Base-by-base conservation (phyloP, 768 basidiomycete genomes). In the Pisolithus albus region DNA sequence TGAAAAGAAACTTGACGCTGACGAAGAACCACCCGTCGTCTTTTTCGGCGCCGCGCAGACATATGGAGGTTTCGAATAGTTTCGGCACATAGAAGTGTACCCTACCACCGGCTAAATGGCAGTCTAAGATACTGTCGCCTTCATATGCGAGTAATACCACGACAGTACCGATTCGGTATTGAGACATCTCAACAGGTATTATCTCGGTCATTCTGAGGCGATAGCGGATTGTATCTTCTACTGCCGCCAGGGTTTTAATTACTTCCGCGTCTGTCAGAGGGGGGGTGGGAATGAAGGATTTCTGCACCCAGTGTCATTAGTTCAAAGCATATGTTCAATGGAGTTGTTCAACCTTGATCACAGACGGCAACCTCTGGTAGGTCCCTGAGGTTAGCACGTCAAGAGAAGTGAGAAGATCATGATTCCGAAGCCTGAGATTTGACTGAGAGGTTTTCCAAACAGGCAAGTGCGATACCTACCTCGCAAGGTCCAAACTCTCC, bases 371-470 rank as follows among this genome's bases (percentile, higher is more conserved):
- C 24, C 91, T 76, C 37, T 82, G 74, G 63, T 97, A 98, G 15
- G 88, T 84, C 0, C 93, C 94, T 11, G 83, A 84, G 1, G 88
- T 88, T 30, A 96, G 75, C 50, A 97, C 88, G 58, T 93, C 88
- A 36, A 97, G 71, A 21, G 94, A 94, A 1, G 92, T 95, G 4
- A 93, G 76, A 21, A 97, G 73, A 67, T 98, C 95, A 54, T 94
- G 92, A 69, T 97, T 97, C 51, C 94, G 84, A 18, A 92, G 78
- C 62, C 94, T 92, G 60, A 5, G 5, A 30, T 18, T 2, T 5
- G 13, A 34, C 10, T 24, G 53, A 44, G 30, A 40, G 7, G 19
- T 23, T 39, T 3, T 21, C 43, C 23, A 19, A 15, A 9, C 19
- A 30, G 24, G 16, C 10, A 18, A 16, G 7, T 6, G 10, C 8